These are phyloP conservation scores for Penicillium pulvis DNA, from an alignment of 495 filamentous ascomycete species.

Conservation along the genomic window DNA sequence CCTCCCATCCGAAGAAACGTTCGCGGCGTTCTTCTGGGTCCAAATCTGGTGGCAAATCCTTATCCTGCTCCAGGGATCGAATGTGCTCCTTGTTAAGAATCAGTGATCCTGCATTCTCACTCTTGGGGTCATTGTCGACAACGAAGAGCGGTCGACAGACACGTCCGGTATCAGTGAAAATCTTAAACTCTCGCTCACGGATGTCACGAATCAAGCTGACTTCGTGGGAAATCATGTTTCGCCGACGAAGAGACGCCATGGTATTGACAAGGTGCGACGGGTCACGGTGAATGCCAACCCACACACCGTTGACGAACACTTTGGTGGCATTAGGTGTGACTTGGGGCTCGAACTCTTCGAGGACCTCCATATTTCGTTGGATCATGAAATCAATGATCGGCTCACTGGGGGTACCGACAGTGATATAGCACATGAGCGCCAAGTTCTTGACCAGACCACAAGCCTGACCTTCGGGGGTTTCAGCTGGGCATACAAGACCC, in stretches of 20 bases:
- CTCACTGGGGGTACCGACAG: constrained; percentile 84
- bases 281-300: constrained; percentile 87
- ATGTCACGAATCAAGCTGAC: constrained; percentile 94
- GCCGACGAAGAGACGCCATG: constrained; percentile 75
- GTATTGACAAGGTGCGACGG: constrained; percentile 76
- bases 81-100: constrained; percentile 83
- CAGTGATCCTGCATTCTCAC: constrained; percentile 71
- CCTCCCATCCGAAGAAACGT: constrained; percentile 82
- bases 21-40: constrained; percentile 59
- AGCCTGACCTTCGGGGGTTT: constrained; percentile 97
- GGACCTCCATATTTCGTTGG: constrained; percentile 87
- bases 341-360: constrained; percentile 94
- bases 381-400: constrained; percentile 95
- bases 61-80: constrained; percentile 66
- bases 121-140: constrained; percentile 73
- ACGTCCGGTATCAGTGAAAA: constrained; percentile 95
- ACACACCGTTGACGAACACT: constrained; percentile 96
- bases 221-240: constrained; percentile 78
- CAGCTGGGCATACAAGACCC: constrained; percentile 95
- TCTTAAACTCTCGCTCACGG: constrained; percentile 95
- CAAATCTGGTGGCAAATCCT: constrained; percentile 58
- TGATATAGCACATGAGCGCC: constrained; percentile 97
- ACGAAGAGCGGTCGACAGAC: constrained; percentile 92
- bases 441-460: constrained; percentile 98
- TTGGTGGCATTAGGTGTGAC: constrained; percentile 91